Evolutionary conservation across 1,284 basidiomycete genomes (phyloP), one percentile per base, ranked within the genome.

Genomic region (Inonotus hispidus): DNA sequence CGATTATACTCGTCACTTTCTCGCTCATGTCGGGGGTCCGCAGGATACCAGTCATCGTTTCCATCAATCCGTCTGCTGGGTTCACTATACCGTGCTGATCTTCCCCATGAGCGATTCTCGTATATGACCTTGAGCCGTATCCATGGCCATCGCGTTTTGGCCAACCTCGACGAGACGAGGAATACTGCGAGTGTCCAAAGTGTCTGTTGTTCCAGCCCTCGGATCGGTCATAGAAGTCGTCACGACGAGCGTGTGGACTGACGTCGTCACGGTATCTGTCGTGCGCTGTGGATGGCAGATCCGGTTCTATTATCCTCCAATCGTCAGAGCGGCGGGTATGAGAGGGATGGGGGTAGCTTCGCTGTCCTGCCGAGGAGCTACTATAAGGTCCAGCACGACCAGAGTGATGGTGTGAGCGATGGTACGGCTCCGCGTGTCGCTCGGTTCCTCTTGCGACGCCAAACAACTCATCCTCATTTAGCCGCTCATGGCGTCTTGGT

Each of bases 251-350:
- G 54, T 77, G 79, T 71, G 75, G 72, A 69, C 83, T 80, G 21
- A 70, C 69, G 65, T 83, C 83, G 64, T 77, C 74, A 39, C 71
- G 68, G 69, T 83, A 82, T 64, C 79, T 79, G 68, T 85, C 81
- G 64, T 78, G 77, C 1, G 25, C 53, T 53, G 68, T 63, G 25
- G 68, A 37, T 56, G 61, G 29, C 56, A 69, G 68, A 62, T 73
- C 71, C 27, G 75, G 65, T 65, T 82, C 79, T 58, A 73, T 70
- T 61, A 74, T 72, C 62, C 76, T 78, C 83, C 84, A 83, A 62
- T 75, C 75, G 63, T 82, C 81, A 62, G 72, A 80, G 67, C 75
- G 77, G 65, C 79, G 79, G 66, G 68, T 71, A 60, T 79, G 77
- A 64, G 82, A 79, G 21, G 82, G 77, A 60, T 75, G 71, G 59